A percentile compares a stretch with the other conserved stretches of the same genome.
phyloP scores from a whole-genome alignment of 306 rosid species.

The Trifolium pratense region DNA sequence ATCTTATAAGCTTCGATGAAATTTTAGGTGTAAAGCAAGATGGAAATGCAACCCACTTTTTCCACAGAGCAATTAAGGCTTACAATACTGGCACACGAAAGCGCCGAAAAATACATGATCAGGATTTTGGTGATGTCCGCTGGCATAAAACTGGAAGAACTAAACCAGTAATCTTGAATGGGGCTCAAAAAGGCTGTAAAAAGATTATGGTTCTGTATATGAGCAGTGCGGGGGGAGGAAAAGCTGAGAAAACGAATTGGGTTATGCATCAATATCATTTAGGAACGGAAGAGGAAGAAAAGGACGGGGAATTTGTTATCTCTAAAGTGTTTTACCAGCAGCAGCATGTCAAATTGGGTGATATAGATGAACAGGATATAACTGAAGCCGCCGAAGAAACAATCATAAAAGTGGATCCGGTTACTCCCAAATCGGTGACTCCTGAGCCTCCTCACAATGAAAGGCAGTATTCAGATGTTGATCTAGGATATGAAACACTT shows the following conservation, averaged over 20 bases:
- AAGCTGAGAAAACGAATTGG: conserved; percentile 83
- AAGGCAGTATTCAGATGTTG: conserved; percentile 45
- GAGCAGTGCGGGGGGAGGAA: conserved; percentile 59
- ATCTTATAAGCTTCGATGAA: conserved; percentile 18
- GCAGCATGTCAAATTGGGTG: conserved; percentile 60
- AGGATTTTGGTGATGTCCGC: conserved; percentile 76
- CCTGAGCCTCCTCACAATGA: conserved; percentile 68
- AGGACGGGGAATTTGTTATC: conserved; percentile 69
- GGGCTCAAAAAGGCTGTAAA: conserved; percentile 75
- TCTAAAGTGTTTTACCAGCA: conserved; percentile 81
- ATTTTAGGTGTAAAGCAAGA: conserved; percentile 77
- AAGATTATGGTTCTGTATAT: conserved; percentile 87
- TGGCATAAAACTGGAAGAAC: conserved; percentile 96
- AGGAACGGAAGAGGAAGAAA: conserved; percentile 78
- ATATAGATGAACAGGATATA: conserved; percentile 57
- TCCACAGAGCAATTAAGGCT: conserved; percentile 86
- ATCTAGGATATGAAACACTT: conserved; percentile 47
- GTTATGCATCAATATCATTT: conserved; percentile 92
- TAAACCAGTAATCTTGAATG: conserved; percentile 68
- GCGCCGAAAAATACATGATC: conserved; percentile 70
- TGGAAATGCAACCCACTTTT: conserved; percentile 78
- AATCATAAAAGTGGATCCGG: conserved; percentile 61
- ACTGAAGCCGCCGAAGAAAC: conserved; percentile 49
- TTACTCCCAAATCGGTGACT: conserved; percentile 74
- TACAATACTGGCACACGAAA: conserved; percentile 81